A percentile compares a stretch with the other conserved stretches of the same genome.
Evolutionary conservation across 2,329 filamentous ascomycete species (phyloP).

Genomic region (Beauveria sp.): DNA sequence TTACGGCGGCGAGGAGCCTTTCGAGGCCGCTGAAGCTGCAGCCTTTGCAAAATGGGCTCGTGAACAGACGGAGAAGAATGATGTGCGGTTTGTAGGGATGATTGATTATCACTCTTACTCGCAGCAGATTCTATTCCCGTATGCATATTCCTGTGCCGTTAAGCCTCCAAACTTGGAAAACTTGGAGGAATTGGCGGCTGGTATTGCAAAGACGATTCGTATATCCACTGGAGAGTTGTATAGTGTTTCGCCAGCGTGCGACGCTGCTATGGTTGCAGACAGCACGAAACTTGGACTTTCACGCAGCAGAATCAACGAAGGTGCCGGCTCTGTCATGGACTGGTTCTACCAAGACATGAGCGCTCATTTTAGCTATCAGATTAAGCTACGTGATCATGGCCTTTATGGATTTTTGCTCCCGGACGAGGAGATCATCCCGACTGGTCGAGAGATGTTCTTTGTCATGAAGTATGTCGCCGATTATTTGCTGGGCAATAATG

Average conservation of each 20-base stretch:
- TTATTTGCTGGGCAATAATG: constrained; percentile 66
- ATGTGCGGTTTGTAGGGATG: constrained; percentile 72
- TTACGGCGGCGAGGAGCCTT: constrained; percentile 75
- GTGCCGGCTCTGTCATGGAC: constrained; percentile 82
- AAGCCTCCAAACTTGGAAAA: constrained; percentile 84
- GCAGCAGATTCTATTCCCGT: constrained; percentile 90
- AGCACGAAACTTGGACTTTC: constrained; percentile 17
- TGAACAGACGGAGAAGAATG: constrained; percentile 64
- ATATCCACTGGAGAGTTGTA: constrained; percentile 70
- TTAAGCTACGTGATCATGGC: constrained; percentile 87
- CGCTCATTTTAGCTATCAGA: constrained; percentile 82
- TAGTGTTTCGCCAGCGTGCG: constrained; percentile 76
- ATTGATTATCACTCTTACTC: constrained; percentile 92
- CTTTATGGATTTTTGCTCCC: constrained; percentile 92
- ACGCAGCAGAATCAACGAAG: constrained; percentile 54
- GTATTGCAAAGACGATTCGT: constrained; percentile 82
- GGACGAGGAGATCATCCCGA: constrained; percentile 77
- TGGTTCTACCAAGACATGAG: constrained; percentile 89
- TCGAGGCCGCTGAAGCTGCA: constrained; percentile 73
- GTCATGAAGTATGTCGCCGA: constrained; percentile 78
- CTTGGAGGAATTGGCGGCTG: constrained; percentile 80
- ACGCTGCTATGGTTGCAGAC: constrained; percentile 54
- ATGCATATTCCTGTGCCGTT: constrained; percentile 72
- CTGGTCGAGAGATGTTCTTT: constrained; percentile 78
- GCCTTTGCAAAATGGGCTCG: constrained; percentile 73